These are phyloP conservation scores for Salix arbutifolia DNA, from an alignment of 345 rosid genomes.

Conservation along the genomic window DNA sequence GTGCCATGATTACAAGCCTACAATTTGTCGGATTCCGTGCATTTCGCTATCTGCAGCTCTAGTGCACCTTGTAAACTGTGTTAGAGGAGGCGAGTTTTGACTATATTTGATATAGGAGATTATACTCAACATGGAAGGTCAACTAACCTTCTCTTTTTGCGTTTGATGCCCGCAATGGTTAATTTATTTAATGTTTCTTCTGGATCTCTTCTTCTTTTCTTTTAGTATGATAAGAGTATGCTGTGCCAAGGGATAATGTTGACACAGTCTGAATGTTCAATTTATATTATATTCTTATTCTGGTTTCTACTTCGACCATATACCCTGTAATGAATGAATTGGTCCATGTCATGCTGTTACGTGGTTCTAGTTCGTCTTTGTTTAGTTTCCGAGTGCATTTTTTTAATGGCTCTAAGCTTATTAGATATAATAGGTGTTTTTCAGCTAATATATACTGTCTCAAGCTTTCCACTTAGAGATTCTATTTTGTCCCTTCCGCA, in stretches of 20 bases:
- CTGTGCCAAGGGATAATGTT: neutral
- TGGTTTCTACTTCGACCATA: neutral
- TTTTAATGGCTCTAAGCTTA: neutral
- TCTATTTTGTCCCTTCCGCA: conserved; percentile 23
- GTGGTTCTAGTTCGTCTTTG: neutral
- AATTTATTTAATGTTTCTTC: neutral
- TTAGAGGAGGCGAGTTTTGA: neutral
- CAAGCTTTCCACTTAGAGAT: conserved; percentile 7
- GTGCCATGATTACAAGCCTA: neutral
- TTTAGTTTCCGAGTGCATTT: neutral
- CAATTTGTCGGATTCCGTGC: neutral
- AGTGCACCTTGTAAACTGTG: neutral
- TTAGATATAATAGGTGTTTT: neutral
- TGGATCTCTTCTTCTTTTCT: neutral
- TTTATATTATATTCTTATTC: neutral
- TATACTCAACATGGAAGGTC: neutral
- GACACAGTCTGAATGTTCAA: neutral
- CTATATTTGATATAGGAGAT: neutral
- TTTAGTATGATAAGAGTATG: neutral
- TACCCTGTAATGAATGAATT: neutral
- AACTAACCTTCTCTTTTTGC: neutral
- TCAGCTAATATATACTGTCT: neutral
- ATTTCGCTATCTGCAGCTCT: neutral
- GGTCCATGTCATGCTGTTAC: neutral
- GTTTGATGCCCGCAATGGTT: neutral